Evolutionary conservation across 2,329 filamentous ascomycete genomes (phyloP).

Genomic region (Colletotrichum liaoningense): DNA sequence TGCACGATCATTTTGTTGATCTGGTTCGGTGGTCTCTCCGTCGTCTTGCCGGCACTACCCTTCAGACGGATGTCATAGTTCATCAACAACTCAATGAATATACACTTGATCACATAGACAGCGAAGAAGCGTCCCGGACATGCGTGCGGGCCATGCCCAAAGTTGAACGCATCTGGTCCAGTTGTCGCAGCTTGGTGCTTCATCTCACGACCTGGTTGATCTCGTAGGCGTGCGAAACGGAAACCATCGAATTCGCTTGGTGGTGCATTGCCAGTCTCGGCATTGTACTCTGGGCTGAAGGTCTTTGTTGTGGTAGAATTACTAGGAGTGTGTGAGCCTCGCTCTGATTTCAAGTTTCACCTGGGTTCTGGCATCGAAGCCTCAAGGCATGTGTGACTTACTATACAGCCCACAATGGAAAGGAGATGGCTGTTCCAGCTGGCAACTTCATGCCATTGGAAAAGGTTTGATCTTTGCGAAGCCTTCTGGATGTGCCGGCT

Average conservation of each 20-base stretch:
- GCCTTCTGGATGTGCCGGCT: slow-evolving; percentile 52
- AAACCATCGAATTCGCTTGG: slow-evolving; percentile 40
- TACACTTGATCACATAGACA: slow-evolving; percentile 36
- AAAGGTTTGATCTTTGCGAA: slow-evolving; percentile 52
- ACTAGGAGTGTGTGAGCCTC: neutral
- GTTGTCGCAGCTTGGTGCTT: slow-evolving; percentile 46
- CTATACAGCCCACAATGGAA: slow-evolving; percentile 39
- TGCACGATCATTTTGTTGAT: neutral
- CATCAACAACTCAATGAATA: slow-evolving; percentile 31
- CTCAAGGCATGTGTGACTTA: neutral
- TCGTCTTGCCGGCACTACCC: neutral
- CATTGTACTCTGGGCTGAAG: slow-evolving; percentile 37
- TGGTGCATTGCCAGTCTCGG: slow-evolving; percentile 26
- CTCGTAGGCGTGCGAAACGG: slow-evolving; percentile 39
- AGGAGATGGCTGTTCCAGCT: slow-evolving; percentile 39
- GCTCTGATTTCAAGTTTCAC: too few species aligned
- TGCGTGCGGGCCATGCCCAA: slow-evolving; percentile 39
- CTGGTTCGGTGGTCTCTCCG: slow-evolving; percentile 17
- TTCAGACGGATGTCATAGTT: slow-evolving; percentile 32
- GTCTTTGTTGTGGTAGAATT: slow-evolving; percentile 29
- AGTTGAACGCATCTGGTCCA: slow-evolving; percentile 55
- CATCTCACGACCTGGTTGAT: slow-evolving; percentile 32
- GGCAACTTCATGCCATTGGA: slow-evolving; percentile 46
- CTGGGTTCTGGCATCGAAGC: neutral
- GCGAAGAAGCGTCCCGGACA: slow-evolving; percentile 37